Base-by-base conservation (phyloP, 768 basidiomycete genomes). In the Cyclocybe cylindracea region DNA sequence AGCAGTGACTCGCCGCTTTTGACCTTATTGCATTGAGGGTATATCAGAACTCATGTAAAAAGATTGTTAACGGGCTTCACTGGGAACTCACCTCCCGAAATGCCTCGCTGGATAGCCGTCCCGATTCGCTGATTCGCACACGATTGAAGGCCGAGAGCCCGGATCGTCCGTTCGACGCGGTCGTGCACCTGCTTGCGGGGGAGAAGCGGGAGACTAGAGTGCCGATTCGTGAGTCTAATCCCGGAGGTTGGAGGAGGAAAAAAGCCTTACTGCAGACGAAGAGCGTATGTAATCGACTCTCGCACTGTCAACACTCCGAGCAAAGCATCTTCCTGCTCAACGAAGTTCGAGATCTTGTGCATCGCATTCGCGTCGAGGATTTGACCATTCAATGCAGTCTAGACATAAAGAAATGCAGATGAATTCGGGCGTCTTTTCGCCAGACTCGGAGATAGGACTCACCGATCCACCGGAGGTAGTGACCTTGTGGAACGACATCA, bases 251-350 rank as follows among this genome's bases (percentile, higher is more conserved):
- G 10, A 44, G 39, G 33, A 33, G 16, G 32, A 45, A 40, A 51
- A 44, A 18, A 7, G 29, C 62, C 74, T 44, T 42, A 78, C 78
- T 78, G 73, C 6, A 85, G 69, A 3, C 76, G 68, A 6, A 81
- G 71, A 1, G 81, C 76, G 59, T 79, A 84, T 0, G 68, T 54
- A 31, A 86, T 70, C 0, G 80, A 80, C 62, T 86, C 82, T 1
- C 74, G 68, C 10, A 83, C 83, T 11, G 83, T 82, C 32, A 85
- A 64, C 10, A 80, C 79, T 4, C 83, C 83, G 7, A 84, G 65
- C 1, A 86, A 67, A 0, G 81, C 77, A 54, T 86, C 84, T 53
- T 80, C 78, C 55, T 86, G 83, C 62, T 84, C 83, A 14, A 84
- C 82, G 51, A 80, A 84, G 4, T 70, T 72, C 5, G 64, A 83